Conservation (phyloP, 2,329 filamentous ascomycete genomes). For the Exophiala oligosperma region DNA sequence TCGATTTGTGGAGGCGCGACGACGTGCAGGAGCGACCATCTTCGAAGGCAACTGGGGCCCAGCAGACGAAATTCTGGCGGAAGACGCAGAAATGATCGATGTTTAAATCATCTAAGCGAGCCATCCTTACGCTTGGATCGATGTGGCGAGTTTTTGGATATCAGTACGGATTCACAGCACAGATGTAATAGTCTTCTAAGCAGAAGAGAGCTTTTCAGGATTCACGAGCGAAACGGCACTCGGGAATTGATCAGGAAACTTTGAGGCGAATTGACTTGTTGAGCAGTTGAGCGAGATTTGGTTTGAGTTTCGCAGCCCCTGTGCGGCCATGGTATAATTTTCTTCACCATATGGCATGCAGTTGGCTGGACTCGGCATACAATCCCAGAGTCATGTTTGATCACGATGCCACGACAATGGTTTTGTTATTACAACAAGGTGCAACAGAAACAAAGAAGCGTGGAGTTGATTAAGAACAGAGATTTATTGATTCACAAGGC, state of each 20-base stretch:
- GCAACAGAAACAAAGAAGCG: not conserved
- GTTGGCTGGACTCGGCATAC: not conserved
- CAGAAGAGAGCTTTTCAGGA: not conserved
- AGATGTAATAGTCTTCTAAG: not conserved
- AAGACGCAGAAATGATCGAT: conserved; percentile 65
- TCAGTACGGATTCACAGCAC: not conserved
- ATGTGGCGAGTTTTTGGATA: not conserved
- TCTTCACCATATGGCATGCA: not conserved
- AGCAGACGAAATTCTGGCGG: conserved; percentile 60
- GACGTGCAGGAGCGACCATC: conserved; percentile 85
- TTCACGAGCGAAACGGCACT: not conserved
- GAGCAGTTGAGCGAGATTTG: not conserved
- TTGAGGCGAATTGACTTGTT: not conserved
- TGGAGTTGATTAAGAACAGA: not conserved
- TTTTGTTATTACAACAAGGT: not conserved
- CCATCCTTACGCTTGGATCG: conserved; percentile 18
- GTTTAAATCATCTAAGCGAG: conserved; percentile 39
- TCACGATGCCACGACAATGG: not conserved
- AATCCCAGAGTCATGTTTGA: not conserved
- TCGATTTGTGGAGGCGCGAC: conserved; percentile 74
- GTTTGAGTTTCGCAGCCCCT: not conserved
- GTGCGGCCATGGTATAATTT: not conserved
- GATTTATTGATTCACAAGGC: too few species aligned
- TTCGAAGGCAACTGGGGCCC: conserved; percentile 97
- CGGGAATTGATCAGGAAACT: not conserved